phyloP scores from a whole-genome alignment of 805 yeast species.

The Candida fluviatilis region DNA sequence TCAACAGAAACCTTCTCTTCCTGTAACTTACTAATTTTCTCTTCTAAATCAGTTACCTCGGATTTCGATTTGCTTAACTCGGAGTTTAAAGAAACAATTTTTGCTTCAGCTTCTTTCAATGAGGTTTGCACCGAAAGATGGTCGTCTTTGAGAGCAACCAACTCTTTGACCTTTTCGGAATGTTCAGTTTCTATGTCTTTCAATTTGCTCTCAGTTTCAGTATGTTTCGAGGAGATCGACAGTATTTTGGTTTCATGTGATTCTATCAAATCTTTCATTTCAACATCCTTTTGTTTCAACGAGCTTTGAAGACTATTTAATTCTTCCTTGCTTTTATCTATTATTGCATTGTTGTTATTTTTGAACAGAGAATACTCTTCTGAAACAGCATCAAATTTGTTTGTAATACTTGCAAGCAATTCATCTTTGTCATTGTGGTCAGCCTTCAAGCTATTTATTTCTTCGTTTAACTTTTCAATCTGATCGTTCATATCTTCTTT shows the following conservation, averaged over 20 bases:
- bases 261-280: slow-evolving; percentile 19
- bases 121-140: slow-evolving; percentile 3
- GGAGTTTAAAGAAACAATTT: slow-evolving; percentile 3
- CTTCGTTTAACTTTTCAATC: slow-evolving; percentile 3
- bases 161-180: slow-evolving; percentile 1
- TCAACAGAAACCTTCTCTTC: slow-evolving; percentile 4
- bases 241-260: neutral
- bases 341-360: slow-evolving; percentile 9
- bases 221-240: neutral
- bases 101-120: slow-evolving; percentile 5
- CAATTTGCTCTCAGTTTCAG: slow-evolving; percentile 3
- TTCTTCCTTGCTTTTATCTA: slow-evolving; percentile 3
- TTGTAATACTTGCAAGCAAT: neutral
- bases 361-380: neutral
- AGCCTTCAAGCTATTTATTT: slow-evolving; percentile 1
- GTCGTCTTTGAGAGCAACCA: slow-evolving; percentile 3
- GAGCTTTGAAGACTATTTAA: neutral
- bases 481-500: slow-evolving; percentile 6
- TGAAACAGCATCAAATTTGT: neutral
- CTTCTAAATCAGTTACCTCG: slow-evolving; percentile 6
- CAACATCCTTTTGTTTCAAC: slow-evolving; percentile 34
- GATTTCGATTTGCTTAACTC: slow-evolving; percentile 1
- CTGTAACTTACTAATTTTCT: slow-evolving; percentile 12
- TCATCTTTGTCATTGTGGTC: slow-evolving; percentile 12
- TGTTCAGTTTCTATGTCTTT: slow-evolving; percentile 4